phyloP scores from a whole-genome alignment of 2,329 filamentous ascomycete species.

The Ascochyta rabiei region DNA sequence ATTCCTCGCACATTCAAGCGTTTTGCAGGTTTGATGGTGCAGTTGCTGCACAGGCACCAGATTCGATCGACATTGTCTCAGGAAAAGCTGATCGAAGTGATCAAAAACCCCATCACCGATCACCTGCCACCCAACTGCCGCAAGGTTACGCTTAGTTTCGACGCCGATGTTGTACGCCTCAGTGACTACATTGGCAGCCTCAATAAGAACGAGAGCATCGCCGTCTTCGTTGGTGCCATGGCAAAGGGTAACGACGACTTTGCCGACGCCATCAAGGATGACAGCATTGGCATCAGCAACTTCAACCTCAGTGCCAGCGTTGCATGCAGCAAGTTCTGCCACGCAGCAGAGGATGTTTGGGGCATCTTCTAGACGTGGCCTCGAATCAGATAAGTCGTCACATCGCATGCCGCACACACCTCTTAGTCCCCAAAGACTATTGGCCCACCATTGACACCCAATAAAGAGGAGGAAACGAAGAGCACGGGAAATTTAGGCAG shows the following conservation, averaged over 20 bases:
- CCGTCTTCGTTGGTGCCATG: conserved; percentile 98
- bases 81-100: conserved; percentile 96
- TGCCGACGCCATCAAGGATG: conserved; percentile 91
- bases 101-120: conserved; percentile 97
- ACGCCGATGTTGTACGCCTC: conserved; percentile 83
- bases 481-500: conserved; percentile 37
- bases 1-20: conserved; percentile 99
- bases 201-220: conserved; percentile 85
- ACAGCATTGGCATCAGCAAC: conserved; percentile 98
- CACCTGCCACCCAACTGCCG: conserved; percentile 96
- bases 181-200: conserved; percentile 86
- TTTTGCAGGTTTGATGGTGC: conserved; percentile 98
- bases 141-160: conserved; percentile 96
- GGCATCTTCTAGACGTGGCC: conserved; percentile 72
- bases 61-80: conserved; percentile 97
- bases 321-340: conserved; percentile 99
- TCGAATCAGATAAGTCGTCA: conserved; percentile 17
- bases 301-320: conserved; percentile 97
- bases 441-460: conserved; percentile 26
- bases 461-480: conserved; percentile 26
- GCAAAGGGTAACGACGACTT: conserved; percentile 96
- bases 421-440: conserved; percentile 30
- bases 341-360: conserved; percentile 96
- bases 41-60: conserved; percentile 91
- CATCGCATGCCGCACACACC: conserved; percentile 36